Percentiles rank a stretch among this genome's conserved stretches.
phyloP scores from a whole-genome alignment of 495 filamentous ascomycete genomes.

The Penicillium bovifimosum region DNA sequence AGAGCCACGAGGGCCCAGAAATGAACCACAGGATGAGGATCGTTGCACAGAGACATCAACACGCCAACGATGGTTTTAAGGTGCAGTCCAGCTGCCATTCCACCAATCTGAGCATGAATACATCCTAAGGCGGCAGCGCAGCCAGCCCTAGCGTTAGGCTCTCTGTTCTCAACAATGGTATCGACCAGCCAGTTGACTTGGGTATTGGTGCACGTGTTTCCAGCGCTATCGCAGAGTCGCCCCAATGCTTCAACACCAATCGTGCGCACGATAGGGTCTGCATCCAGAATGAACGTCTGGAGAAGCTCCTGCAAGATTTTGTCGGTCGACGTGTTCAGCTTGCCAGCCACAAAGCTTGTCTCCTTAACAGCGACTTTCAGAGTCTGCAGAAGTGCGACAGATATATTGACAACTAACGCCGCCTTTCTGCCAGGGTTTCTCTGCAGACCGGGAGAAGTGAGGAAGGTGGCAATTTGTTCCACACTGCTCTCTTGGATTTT shows the following conservation, averaged over 20 bases:
- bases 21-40: slow-evolving; percentile 94
- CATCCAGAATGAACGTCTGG: slow-evolving; percentile 68
- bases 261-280: slow-evolving; percentile 78
- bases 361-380: slow-evolving; percentile 82
- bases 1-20: slow-evolving; percentile 92
- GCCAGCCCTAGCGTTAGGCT: slow-evolving; percentile 87
- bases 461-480: slow-evolving; percentile 83
- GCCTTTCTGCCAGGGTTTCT: slow-evolving; percentile 83
- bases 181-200: slow-evolving; percentile 92
- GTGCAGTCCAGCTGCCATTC: slow-evolving; percentile 97
- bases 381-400: slow-evolving; percentile 70
- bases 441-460: slow-evolving; percentile 72
- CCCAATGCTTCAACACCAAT: slow-evolving; percentile 86
- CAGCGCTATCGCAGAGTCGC: slow-evolving; percentile 80
- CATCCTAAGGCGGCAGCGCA: slow-evolving; percentile 90
- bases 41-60: slow-evolving; percentile 89
- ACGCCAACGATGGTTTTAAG: slow-evolving; percentile 93
- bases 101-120: slow-evolving; percentile 91
- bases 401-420: slow-evolving; percentile 86
- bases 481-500: slow-evolving; percentile 94
- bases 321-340: slow-evolving; percentile 72
- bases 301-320: slow-evolving; percentile 82
- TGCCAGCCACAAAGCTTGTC: slow-evolving; percentile 63
- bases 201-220: slow-evolving; percentile 79
- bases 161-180: slow-evolving; percentile 85